phyloP scores from a whole-genome alignment of 1,284 basidiomycete species.

The Marasmius sp. region DNA sequence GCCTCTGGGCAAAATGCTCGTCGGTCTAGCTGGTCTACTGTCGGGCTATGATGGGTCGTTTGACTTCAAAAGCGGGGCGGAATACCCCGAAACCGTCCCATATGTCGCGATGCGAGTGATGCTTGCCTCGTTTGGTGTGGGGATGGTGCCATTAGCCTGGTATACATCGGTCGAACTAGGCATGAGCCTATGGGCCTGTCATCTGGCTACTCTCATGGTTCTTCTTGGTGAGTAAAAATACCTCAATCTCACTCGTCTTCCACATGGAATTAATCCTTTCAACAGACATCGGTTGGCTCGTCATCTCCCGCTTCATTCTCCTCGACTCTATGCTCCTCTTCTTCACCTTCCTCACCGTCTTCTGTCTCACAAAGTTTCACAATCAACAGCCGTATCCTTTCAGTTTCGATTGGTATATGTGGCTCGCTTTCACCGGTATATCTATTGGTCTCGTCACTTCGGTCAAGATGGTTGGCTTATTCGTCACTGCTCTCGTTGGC shows the following conservation, averaged over 20 bases:
- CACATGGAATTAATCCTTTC: not conserved
- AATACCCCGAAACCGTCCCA: slow-evolving; percentile 85
- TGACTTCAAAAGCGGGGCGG: slow-evolving; percentile 92
- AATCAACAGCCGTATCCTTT: slow-evolving; percentile 95
- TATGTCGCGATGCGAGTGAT: slow-evolving; percentile 95
- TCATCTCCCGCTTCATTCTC: slow-evolving; percentile 96
- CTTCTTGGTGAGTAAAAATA: slow-evolving; percentile 52
- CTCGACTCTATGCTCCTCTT: slow-evolving; percentile 97
- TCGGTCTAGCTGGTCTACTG: slow-evolving; percentile 89
- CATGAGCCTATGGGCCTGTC: slow-evolving; percentile 87
- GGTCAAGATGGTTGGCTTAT: slow-evolving; percentile 96
- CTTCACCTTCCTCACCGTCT: slow-evolving; percentile 97
- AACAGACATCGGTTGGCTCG: slow-evolving; percentile 85
- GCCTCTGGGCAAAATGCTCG: slow-evolving; percentile 97
- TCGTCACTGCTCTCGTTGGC: slow-evolving; percentile 92
- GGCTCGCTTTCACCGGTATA: slow-evolving; percentile 87
- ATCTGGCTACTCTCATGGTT: slow-evolving; percentile 93
- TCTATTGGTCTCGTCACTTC: slow-evolving; percentile 94
- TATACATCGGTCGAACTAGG: slow-evolving; percentile 95
- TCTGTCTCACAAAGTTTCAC: slow-evolving; percentile 95
- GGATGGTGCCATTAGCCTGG: slow-evolving; percentile 95
- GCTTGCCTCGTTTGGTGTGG: slow-evolving; percentile 91
- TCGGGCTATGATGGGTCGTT: slow-evolving; percentile 91
- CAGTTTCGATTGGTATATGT: slow-evolving; percentile 95
- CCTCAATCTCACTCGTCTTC: not conserved